Base-by-base conservation (phyloP, 176 grass and related monocot species). In the Juncus inflexus region DNA sequence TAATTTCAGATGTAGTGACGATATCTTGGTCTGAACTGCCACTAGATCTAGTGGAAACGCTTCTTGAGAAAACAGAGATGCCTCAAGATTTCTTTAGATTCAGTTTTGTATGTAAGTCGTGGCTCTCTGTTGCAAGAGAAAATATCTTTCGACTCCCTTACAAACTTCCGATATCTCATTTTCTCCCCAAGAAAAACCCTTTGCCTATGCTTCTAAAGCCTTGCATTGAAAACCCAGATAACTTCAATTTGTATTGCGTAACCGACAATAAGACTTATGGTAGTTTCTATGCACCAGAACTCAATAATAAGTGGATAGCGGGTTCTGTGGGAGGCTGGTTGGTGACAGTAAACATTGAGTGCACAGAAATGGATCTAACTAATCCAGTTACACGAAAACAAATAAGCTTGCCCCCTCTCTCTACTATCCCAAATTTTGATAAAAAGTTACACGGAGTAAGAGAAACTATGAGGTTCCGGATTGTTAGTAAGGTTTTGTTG, bases 201-300 rank as follows among this genome's bases (percentile, higher is more conserved):
- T 40, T 66, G 42, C 63, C 63, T 8, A 15, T 66, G 63, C 63
- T 66, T 45, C 63, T 66, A 50, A 40, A 66, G 19, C n/a, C 63
- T 47, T 37, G 63, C 47, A 47, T 14, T 28, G 3, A 49, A 66
- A 13, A 19, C 19, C 42, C 42, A 28, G 19, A 66, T 47, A 47
- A 4, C 10, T 45, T 45, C 28, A 3, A 13, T 3, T 66, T 66
- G 41, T 66, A 66, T 28, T 28, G 40, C 47, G 8, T 66, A 2
- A 66, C 19, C 42, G 6, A 42, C 42, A 13, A 28, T 10, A 66
- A 50, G 42, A 50, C 15, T 28, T 66, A 61, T 61, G 15, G 9
- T 15, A 6, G 13, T 9, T 16, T 66, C 7, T 9, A 66, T 50
- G 42, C 16, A 12, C 40, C 0, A 2, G 63, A 66, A 66, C 3